Evolutionary conservation across 228 moss, liverwort and hornwort species (phyloP).

Genomic region (Sphagnum fallax): DNA sequence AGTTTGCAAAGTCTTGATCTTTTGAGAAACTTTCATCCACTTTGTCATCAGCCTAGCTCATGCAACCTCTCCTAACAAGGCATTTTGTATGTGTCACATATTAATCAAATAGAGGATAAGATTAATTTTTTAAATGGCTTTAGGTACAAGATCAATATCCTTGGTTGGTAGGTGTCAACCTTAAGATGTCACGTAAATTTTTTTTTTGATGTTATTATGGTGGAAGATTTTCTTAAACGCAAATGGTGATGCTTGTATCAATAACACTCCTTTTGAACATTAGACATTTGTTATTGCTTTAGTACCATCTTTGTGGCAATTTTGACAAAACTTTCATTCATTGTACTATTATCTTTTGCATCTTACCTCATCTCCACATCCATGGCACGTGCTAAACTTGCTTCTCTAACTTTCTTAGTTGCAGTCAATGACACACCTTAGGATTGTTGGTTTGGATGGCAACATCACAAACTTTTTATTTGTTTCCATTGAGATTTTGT

Average conservation of each 20-base stretch:
- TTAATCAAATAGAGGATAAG: no score
- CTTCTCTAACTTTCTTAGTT: conserved; percentile 54
- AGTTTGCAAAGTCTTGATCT: conserved; percentile 8
- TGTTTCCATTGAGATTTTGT: conserved; percentile 16
- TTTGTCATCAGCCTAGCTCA: background rate
- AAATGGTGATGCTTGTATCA: conserved; percentile 38
- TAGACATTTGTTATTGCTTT: conserved; percentile 56
- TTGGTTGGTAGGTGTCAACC: conserved; percentile 47
- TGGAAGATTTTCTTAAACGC: conserved; percentile 47
- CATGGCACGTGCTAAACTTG: conserved; percentile 29
- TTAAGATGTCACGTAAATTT: conserved; percentile 51
- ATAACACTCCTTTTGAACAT: conserved; percentile 27
- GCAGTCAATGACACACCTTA: conserved; percentile 56
- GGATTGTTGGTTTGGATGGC: conserved; percentile 39
- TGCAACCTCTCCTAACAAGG: no score
- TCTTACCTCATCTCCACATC: conserved; percentile 42
- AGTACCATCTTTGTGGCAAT: conserved; percentile 79
- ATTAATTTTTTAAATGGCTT: no score
- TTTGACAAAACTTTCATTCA: conserved; percentile 54
- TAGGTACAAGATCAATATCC: no score
- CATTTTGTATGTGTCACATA: no score
- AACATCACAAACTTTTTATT: conserved; percentile 23
- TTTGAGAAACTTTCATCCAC: background rate
- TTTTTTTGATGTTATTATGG: conserved; percentile 57
- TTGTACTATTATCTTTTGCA: conserved; percentile 71